phyloP scores from a whole-genome alignment of 1,284 basidiomycete species.

The Cerrena zonata region DNA sequence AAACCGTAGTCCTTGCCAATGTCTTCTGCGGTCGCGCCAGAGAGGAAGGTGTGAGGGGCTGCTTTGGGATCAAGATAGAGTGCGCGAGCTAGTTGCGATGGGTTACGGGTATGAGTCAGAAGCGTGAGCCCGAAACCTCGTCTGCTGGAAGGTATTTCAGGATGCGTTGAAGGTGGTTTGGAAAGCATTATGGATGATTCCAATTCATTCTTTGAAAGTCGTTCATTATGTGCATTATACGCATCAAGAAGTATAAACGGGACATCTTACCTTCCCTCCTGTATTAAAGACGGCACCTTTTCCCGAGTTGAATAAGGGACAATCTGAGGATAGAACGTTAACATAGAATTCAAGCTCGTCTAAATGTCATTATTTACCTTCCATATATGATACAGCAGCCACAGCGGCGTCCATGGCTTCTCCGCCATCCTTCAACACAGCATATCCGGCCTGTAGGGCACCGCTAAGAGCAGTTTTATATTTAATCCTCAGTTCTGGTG shows the following conservation, averaged over 20 bases:
- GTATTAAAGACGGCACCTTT: constrained; percentile 79
- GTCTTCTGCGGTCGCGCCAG: constrained; percentile 57
- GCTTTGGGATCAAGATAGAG: constrained; percentile 60
- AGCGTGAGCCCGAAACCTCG: constrained; percentile 63
- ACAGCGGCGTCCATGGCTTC: constrained; percentile 80
- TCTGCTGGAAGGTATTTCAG: constrained; percentile 50
- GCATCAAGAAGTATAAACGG: background rate
- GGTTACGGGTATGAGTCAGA: constrained; percentile 64
- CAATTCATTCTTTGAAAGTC: constrained; percentile 58
- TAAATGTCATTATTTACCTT: constrained; percentile 45
- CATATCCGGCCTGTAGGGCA: constrained; percentile 59
- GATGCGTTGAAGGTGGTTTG: constrained; percentile 59
- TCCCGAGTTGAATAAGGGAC: constrained; percentile 71
- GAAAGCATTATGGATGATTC: constrained; percentile 77
- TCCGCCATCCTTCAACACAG: constrained; percentile 57
- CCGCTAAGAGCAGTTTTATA: constrained; percentile 53
- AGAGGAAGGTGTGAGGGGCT: constrained; percentile 66
- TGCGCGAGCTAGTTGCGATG: constrained; percentile 62
- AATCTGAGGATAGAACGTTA: constrained; percentile 41
- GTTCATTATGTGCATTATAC: background rate
- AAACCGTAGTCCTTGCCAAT: constrained; percentile 52
- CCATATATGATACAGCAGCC: constrained; percentile 67
- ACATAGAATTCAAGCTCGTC: background rate
- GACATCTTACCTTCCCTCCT: constrained; percentile 55
- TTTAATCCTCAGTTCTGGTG: constrained; percentile 51